Conservation (phyloP, 2,329 filamentous ascomycete genomes). For the Exophiala dermatitidis region DNA sequence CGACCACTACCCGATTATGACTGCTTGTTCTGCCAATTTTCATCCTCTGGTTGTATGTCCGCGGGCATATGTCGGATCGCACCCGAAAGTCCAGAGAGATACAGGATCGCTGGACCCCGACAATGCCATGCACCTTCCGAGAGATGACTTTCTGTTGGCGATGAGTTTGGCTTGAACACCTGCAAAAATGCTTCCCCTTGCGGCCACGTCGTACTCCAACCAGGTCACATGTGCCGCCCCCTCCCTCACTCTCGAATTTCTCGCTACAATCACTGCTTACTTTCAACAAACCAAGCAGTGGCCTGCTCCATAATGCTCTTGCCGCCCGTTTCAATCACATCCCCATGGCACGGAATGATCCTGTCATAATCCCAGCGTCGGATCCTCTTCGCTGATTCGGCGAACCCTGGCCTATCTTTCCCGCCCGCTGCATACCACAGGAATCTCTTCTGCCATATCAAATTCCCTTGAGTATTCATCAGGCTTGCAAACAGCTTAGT, state of each 20-base stretch:
- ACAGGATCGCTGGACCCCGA: no score
- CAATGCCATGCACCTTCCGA: no score
- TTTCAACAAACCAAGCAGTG: conserved; percentile 72
- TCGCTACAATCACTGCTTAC: conserved; percentile 28
- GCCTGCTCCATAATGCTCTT: conserved; percentile 72
- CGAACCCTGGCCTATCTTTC: conserved; percentile 61
- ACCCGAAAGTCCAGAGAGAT: no score
- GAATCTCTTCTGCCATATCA: conserved; percentile 71
- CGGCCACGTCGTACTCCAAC: not conserved
- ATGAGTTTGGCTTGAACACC: no score
- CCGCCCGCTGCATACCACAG: conserved; percentile 66
- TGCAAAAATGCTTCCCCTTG: no score
- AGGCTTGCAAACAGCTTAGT: conserved; percentile 53
- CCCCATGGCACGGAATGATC: conserved; percentile 87
- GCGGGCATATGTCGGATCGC: no score
- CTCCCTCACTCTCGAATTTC: conserved; percentile 6
- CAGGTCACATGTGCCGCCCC: conserved; percentile 29
- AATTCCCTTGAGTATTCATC: conserved; percentile 54
- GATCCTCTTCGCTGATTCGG: conserved; percentile 62
- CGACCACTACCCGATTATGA: no score
- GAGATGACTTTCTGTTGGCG: no score
- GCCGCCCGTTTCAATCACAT: conserved; percentile 67
- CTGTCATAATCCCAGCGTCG: conserved; percentile 75
- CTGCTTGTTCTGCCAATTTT: no score
- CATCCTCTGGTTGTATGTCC: no score